A percentile compares a stretch with the other conserved stretches of the same genome.
Conservation (phyloP, 768 basidiomycete species). For the Chiua virens region DNA sequence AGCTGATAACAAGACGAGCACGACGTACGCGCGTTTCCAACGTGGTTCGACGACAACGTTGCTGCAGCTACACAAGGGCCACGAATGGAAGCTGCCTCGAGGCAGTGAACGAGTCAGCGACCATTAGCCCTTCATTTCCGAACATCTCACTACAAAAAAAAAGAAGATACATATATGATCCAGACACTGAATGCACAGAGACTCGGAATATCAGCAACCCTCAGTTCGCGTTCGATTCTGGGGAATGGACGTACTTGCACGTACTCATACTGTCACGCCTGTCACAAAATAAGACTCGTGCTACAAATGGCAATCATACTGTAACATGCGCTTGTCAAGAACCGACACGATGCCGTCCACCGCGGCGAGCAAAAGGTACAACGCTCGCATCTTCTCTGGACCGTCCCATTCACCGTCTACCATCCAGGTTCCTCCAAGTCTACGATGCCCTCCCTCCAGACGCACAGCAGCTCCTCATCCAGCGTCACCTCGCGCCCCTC, state of each 20-base stretch:
- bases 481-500: constrained; percentile 49
- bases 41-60: constrained; percentile 49
- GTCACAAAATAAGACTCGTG: too few species aligned
- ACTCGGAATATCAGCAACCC: too few species aligned
- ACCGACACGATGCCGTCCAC: constrained; percentile 13
- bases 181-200: too few species aligned
- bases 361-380: constrained; percentile 17
- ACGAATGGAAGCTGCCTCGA: constrained; percentile 54
- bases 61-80: constrained; percentile 39
- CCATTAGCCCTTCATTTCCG: constrained; percentile 3
- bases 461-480: constrained; percentile 47
- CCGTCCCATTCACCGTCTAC: not conserved
- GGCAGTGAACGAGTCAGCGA: constrained; percentile 21
- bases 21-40: constrained; percentile 60
- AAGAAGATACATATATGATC: too few species aligned
- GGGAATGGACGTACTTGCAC: too few species aligned
- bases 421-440: constrained; percentile 43
- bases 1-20: constrained; percentile 27
- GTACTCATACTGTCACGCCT: too few species aligned
- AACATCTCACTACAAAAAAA: not conserved
- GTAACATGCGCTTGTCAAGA: too few species aligned
- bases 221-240: too few species aligned
- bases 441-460: constrained; percentile 55
- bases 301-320: too few species aligned
- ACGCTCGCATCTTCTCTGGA: accelerated